Percentiles rank a stretch among this genome's conserved stretches.
Conservation (phyloP, 106 monocot genomes). For the Dendrobium nobile region DNA sequence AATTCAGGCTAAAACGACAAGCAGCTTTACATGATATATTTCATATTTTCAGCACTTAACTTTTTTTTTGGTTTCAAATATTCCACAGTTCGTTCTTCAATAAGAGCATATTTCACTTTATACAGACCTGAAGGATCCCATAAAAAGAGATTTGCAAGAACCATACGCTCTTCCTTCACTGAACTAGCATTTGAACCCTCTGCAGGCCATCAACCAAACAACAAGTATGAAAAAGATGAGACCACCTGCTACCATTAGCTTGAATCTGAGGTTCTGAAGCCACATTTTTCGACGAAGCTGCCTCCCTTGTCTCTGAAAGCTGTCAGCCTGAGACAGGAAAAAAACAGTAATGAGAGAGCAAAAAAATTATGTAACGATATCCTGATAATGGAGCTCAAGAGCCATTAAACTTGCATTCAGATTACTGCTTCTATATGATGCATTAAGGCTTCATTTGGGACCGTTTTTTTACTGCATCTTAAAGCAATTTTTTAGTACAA, state of each 20-base stretch:
- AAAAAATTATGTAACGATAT: no score
- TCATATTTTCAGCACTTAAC: no score
- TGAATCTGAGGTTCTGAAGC: conserved; percentile 73
- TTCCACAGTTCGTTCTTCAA: neutral
- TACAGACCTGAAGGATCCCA: neutral
- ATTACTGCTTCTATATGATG: no score
- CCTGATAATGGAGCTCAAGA: no score
- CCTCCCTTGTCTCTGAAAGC: conserved; percentile 96
- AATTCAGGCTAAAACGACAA: neutral
- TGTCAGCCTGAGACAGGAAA: conserved; percentile 58
- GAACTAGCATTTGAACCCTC: conserved; percentile 54
- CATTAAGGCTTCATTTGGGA: no score
- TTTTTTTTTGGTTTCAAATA: neutral
- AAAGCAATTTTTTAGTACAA: no score
- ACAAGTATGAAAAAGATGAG: conserved; percentile 42
- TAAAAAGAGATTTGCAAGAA: neutral
- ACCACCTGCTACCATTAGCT: conserved; percentile 60
- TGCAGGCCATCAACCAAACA: conserved; percentile 67
- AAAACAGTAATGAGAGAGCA: neutral
- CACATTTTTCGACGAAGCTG: conserved; percentile 86
- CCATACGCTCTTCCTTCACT: neutral
- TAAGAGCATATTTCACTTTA: neutral
- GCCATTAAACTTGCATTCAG: no score
- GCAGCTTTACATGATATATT: neutral
- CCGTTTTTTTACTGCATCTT: no score